A percentile compares a stretch with the other conserved stretches of the same genome.
These are phyloP conservation scores for Rhizopogon rudus DNA, from an alignment of 768 basidiomycete genomes.

Conservation along the genomic window DNA sequence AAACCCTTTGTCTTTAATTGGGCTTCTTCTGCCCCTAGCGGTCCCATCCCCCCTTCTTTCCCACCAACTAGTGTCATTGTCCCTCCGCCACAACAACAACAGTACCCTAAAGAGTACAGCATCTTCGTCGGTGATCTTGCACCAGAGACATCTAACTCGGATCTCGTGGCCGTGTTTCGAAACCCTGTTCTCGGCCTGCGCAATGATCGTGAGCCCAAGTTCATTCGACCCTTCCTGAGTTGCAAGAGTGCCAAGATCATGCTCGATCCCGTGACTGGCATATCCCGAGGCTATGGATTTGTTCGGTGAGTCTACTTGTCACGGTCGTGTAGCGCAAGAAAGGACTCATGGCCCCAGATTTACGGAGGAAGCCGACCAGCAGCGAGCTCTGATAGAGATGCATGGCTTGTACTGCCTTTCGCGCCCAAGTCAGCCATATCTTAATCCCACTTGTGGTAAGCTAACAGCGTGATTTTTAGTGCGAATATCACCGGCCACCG, in stretches of 20 bases:
- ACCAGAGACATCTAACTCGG: slow-evolving; percentile 91
- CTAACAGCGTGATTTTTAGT: slow-evolving; percentile 45
- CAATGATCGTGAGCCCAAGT: slow-evolving; percentile 83
- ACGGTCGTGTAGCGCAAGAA: not conserved
- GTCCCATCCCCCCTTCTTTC: slow-evolving; percentile 27
- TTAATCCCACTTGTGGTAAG: slow-evolving; percentile 1
- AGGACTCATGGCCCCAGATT: slow-evolving; percentile 43
- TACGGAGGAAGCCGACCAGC: slow-evolving; percentile 83
- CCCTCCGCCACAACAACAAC: slow-evolving; percentile 42
- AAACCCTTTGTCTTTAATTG: slow-evolving; percentile 81
- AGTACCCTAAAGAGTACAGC: slow-evolving; percentile 82
- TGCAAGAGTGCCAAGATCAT: slow-evolving; percentile 97
- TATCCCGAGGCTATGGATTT: slow-evolving; percentile 89
- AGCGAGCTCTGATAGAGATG: slow-evolving; percentile 88
- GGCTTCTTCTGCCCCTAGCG: slow-evolving; percentile 46
- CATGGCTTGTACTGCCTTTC: slow-evolving; percentile 87
- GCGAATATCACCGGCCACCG: slow-evolving; percentile 88
- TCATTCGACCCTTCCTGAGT: slow-evolving; percentile 83
- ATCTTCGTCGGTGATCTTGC: slow-evolving; percentile 95
- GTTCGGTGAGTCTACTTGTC: slow-evolving; percentile 54
- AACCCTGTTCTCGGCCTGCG: slow-evolving; percentile 84
- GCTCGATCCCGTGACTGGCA: slow-evolving; percentile 85
- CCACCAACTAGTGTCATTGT: slow-evolving; percentile 22
- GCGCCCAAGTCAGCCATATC: slow-evolving; percentile 65
- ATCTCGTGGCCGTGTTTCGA: slow-evolving; percentile 89